Conservation (phyloP, 2,329 filamentous ascomycete species). For the Mariannaea elegans region DNA sequence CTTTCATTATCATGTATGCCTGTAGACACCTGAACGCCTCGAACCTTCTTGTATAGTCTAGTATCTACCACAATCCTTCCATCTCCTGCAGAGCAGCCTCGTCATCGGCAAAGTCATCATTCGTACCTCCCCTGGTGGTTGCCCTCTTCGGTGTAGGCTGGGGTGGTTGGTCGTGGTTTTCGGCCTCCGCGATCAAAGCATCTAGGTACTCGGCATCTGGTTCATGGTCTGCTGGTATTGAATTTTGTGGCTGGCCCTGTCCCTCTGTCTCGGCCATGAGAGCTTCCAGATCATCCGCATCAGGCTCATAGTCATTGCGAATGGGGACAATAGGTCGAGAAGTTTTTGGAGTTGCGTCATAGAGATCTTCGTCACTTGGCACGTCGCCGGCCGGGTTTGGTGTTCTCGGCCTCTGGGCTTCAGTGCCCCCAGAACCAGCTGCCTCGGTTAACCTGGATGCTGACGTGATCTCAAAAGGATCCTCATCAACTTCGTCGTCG, state of each 20-base stretch:
- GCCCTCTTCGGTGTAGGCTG: slow-evolving; percentile 3
- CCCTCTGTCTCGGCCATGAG: slow-evolving; percentile 55
- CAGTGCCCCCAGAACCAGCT: slow-evolving; percentile 52
- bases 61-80: slow-evolving; percentile 60
- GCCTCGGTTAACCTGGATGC: slow-evolving; percentile 23
- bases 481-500: slow-evolving; percentile 35
- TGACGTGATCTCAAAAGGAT: slow-evolving; percentile 28
- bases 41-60: background rate
- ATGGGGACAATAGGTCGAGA: slow-evolving; percentile 34
- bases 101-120: slow-evolving; percentile 65
- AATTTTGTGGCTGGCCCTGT: slow-evolving; percentile 24
- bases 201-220: slow-evolving; percentile 60
- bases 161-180: slow-evolving; percentile 33
- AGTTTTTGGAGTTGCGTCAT: slow-evolving; percentile 60
- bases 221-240: background rate
- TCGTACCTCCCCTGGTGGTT: background rate
- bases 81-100: slow-evolving; percentile 75
- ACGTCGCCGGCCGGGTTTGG: slow-evolving; percentile 37
- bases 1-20: no score
- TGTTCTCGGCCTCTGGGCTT: slow-evolving; percentile 40
- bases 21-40: slow-evolving; percentile 14
- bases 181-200: slow-evolving; percentile 61
- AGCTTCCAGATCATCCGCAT: slow-evolving; percentile 63
- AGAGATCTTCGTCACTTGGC: slow-evolving; percentile 61
- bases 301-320: slow-evolving; percentile 41